A percentile compares a stretch with the other conserved stretches of the same genome.
Conservation (phyloP, 1,139 yeast genomes). For the Yamadazyma atlantica region DNA sequence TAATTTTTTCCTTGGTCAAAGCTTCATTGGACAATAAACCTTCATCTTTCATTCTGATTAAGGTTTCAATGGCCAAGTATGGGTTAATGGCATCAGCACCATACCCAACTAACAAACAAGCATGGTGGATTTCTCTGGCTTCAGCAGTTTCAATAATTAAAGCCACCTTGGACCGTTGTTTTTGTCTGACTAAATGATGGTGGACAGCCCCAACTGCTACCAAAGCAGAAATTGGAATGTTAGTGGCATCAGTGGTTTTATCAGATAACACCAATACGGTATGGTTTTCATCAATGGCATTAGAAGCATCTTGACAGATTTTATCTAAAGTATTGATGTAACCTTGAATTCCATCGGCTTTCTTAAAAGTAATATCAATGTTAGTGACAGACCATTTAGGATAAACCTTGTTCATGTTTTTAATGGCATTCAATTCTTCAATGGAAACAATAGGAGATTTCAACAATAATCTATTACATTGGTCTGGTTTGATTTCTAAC, state of each 20-base stretch:
- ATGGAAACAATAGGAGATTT: slow-evolving; percentile 79
- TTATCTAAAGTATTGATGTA: slow-evolving; percentile 83
- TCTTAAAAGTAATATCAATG: slow-evolving; percentile 89
- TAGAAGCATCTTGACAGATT: slow-evolving; percentile 83
- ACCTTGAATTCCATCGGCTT: slow-evolving; percentile 80
- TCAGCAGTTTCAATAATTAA: slow-evolving; percentile 90
- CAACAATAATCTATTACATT: slow-evolving; percentile 84
- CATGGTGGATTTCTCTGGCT: slow-evolving; percentile 96
- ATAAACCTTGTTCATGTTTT: slow-evolving; percentile 67
- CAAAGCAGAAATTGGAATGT: slow-evolving; percentile 84
- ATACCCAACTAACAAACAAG: slow-evolving; percentile 91
- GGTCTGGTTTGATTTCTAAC: slow-evolving; percentile 87
- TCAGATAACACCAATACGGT: slow-evolving; percentile 80
- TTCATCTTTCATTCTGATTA: slow-evolving; percentile 81
- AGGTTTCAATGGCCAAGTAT: slow-evolving; percentile 86
- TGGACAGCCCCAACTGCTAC: slow-evolving; percentile 97
- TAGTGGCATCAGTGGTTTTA: slow-evolving; percentile 54
- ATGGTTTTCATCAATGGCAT: slow-evolving; percentile 74
- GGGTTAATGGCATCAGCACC: slow-evolving; percentile 98
- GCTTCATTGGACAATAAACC: slow-evolving; percentile 63
- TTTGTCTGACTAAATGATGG: slow-evolving; percentile 92
- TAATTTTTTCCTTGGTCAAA: slow-evolving; percentile 56
- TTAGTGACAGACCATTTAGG: slow-evolving; percentile 83
- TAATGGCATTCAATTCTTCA: slow-evolving; percentile 71
- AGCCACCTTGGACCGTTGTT: slow-evolving; percentile 95